Evolutionary conservation across 495 filamentous ascomycete genomes (phyloP).

Genomic region (Aspergillus incahuasiensis): DNA sequence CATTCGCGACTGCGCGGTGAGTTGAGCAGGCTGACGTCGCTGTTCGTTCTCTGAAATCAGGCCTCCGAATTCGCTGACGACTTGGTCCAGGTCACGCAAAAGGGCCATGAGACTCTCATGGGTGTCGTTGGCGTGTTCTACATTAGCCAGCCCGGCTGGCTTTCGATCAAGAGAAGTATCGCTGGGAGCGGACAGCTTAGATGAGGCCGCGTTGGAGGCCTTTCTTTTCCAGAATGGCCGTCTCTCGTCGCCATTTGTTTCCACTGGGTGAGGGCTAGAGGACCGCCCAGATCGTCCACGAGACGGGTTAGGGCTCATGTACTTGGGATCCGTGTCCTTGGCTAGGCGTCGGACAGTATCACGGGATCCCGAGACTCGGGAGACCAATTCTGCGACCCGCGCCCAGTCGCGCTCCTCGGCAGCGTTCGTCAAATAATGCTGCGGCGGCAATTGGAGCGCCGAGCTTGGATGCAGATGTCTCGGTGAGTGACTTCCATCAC

Average conservation of each 20-base stretch:
- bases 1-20: slow-evolving; percentile 53
- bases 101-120: slow-evolving; percentile 76
- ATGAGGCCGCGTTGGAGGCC: slow-evolving; percentile 19
- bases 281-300: slow-evolving; percentile 40
- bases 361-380: slow-evolving; percentile 76
- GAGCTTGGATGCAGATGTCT: slow-evolving; percentile 25
- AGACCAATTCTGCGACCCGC: slow-evolving; percentile 75
- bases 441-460: slow-evolving; percentile 27
- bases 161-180: slow-evolving; percentile 28
- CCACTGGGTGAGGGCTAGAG: slow-evolving; percentile 31
- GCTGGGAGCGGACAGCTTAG: slow-evolving; percentile 52
- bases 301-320: slow-evolving; percentile 27
- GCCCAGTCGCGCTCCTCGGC: slow-evolving; percentile 80
- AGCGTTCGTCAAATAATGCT: slow-evolving; percentile 24
- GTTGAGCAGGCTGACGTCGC: slow-evolving; percentile 55
- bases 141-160: slow-evolving; percentile 32
- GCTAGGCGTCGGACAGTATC: slow-evolving; percentile 83
- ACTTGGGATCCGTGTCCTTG: slow-evolving; percentile 72
- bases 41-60: slow-evolving; percentile 75
- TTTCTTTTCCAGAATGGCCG: slow-evolving; percentile 89
- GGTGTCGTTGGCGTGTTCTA: slow-evolving; percentile 56
- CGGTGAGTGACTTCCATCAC: slow-evolving; percentile 15
- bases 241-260: slow-evolving; percentile 36
- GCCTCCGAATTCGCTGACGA: slow-evolving; percentile 73
- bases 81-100: slow-evolving; percentile 74